Base-by-base conservation (phyloP, 2,329 filamentous ascomycete genomes). In the Tolypocladium paradoxum region DNA sequence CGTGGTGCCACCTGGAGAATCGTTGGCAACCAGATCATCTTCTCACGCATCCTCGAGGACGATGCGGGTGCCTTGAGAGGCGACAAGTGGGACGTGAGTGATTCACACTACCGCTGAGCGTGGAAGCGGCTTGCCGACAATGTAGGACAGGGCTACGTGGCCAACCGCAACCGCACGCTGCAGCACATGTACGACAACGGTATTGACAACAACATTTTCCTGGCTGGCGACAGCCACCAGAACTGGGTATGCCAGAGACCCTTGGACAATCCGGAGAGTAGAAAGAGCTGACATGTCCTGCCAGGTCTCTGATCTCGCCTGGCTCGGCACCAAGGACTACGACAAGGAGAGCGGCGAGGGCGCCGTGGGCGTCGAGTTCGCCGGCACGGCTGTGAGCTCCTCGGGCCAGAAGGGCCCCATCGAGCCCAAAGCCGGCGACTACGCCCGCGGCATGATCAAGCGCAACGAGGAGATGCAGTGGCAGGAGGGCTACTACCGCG, bases 401-500 rank as follows among this genome's bases (percentile, higher is more conserved):
- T 75, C 76, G 1, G 78, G 76, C 34, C 77, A 82, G 0, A 73
- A 72, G n/a, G 84, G 83, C 14, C 75, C 77, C 50, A 81, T 82
- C 53, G 75, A 76, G 3, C 72, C 83, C 48, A 68, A 68, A 0
- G 64, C 66, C 1, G 79, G 80, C 2, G 76, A 82, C 56, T 70
- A 71, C 49, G 65, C 68, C 53, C 72, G 60, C 65, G 63, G 58
- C 68, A 78, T 35, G 70, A 74, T 57, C 63, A 63, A 45, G 68
- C 73, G 59, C 24, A 89, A 87, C 65, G 68, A 72, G 0, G 83
- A 86, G 65, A 71, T 90, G 48, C 82, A 87, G 61, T 90, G 85
- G 86, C 81, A 84, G 59, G 85, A 89, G 54, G 66, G 83, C 8
- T 89, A 86, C 65, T 90, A 88, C 66, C 76, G 85, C 20, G 87